Conservation (phyloP, 208 protist genomes). For the Crithidia expoeki region DNA sequence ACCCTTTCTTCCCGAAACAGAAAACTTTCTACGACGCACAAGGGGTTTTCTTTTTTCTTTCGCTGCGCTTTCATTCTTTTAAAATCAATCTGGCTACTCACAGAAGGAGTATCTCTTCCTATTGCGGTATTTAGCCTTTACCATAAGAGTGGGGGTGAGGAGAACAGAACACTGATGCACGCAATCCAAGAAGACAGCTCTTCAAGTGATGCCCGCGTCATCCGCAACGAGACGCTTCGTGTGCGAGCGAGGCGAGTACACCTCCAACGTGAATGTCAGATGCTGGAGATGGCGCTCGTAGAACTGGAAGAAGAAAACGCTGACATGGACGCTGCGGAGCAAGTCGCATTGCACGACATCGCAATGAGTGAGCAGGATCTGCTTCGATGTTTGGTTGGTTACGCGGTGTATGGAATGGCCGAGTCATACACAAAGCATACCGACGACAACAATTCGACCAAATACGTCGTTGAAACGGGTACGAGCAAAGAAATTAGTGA, state of each 20-base stretch:
- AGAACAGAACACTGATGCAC: neutral
- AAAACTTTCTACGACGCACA: too few relatives aligned
- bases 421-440: neutral
- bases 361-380: constrained; percentile 5
- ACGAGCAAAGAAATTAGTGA: neutral
- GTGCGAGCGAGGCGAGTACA: constrained; percentile 11
- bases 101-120: too few relatives aligned
- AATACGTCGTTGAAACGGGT: neutral
- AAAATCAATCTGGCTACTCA: too few relatives aligned
- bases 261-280: constrained; percentile 20
- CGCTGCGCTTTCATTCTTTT: too few relatives aligned
- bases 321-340: neutral
- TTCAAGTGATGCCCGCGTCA: neutral
- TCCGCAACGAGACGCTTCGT: neutral
- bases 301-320: constrained; percentile 23
- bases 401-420: neutral
- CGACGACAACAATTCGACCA: neutral
- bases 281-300: constrained; percentile 28
- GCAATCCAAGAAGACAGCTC: neutral
- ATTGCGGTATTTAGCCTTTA: too few relatives aligned
- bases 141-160: too few relatives aligned
- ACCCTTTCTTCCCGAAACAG: too few relatives aligned
- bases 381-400: constrained; percentile 8
- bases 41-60: too few relatives aligned
- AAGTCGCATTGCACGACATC: neutral